Evolutionary conservation across 106 monocot genomes (phyloP).

Genomic region (Chionographis japonica): DNA sequence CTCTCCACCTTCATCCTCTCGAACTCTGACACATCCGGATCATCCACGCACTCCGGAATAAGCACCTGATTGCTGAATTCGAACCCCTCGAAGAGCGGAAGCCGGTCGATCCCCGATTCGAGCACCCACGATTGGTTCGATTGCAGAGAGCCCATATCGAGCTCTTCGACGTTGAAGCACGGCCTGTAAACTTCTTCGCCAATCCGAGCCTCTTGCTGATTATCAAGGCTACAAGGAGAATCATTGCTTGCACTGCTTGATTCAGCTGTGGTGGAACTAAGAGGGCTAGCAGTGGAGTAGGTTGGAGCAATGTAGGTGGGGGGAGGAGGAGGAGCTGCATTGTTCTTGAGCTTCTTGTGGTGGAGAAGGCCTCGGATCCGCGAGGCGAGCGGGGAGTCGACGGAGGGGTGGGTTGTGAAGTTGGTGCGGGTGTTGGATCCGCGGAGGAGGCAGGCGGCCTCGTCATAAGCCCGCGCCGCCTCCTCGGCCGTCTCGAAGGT

Average conservation of each 20-base stretch:
- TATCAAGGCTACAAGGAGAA: not conserved
- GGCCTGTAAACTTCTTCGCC: conserved; percentile 36
- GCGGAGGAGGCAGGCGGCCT: conserved; percentile 59
- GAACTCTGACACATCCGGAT: conserved; percentile 4
- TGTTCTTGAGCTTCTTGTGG: conserved; percentile 18
- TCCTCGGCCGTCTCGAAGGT: conserved; percentile 69
- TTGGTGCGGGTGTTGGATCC: conserved; percentile 58
- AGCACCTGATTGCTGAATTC: conserved; percentile 4
- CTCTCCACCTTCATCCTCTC: conserved; percentile 55
- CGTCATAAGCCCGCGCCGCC: conserved; percentile 53
- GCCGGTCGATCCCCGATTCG: conserved; percentile 1
- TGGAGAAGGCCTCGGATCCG: conserved; percentile 23
- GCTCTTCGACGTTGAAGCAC: conserved; percentile 13
- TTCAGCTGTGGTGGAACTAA: not conserved
- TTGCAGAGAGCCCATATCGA: not conserved
- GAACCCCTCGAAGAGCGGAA: conserved; percentile 2
- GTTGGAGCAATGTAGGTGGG: not conserved
- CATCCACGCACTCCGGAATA: no score
- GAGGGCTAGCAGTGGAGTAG: not conserved
- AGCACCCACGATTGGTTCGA: not conserved
- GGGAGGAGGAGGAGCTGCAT: not conserved
- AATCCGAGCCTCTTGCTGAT: not conserved
- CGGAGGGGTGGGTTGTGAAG: conserved; percentile 19
- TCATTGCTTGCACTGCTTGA: not conserved
- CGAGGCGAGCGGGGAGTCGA: conserved; percentile 21